Conservation (phyloP, 2,329 filamentous ascomycete genomes). For the Diplodia corticola region DNA sequence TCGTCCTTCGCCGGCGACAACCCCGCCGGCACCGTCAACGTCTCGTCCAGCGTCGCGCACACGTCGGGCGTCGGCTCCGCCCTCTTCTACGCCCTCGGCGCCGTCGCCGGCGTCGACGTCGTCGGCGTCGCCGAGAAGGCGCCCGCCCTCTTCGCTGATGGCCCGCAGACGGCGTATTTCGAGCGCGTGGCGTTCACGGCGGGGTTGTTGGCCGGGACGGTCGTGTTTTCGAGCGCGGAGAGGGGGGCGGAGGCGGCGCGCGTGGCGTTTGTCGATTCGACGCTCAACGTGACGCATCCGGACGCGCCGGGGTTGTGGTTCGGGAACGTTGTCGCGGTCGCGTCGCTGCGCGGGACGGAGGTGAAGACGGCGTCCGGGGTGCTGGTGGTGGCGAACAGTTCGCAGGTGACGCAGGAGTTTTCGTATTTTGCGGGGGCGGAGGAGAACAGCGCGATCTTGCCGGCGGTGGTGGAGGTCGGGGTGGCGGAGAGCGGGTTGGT, state of each 20-base stretch:
- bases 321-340: constrained; percentile 32
- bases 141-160: constrained; percentile 34
- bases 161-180: constrained; percentile 29
- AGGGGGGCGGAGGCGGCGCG: neutral
- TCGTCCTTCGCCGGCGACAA: constrained; percentile 40
- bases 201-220: constrained; percentile 34
- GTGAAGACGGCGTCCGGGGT: constrained; percentile 28
- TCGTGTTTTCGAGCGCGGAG: too few species aligned
- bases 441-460: constrained; percentile 31
- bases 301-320: constrained; percentile 36
- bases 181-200: constrained; percentile 30
- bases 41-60: constrained; percentile 34
- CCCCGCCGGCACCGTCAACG: constrained; percentile 25
- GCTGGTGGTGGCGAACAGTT: constrained; percentile 31
- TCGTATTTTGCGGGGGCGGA: constrained; percentile 35
- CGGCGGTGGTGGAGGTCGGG: constrained; percentile 31
- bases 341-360: constrained; percentile 24
- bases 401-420: constrained; percentile 39
- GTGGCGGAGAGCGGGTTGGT: constrained; percentile 31
- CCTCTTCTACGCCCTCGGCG: constrained; percentile 35
- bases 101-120: constrained; percentile 33
- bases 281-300: constrained; percentile 23
- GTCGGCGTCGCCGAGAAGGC: constrained; percentile 29
- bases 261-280: constrained; percentile 29
- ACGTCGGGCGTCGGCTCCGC: constrained; percentile 32